phyloP scores from a whole-genome alignment of 2,329 filamentous ascomycete genomes.

The Domatiomyces globalis region DNA sequence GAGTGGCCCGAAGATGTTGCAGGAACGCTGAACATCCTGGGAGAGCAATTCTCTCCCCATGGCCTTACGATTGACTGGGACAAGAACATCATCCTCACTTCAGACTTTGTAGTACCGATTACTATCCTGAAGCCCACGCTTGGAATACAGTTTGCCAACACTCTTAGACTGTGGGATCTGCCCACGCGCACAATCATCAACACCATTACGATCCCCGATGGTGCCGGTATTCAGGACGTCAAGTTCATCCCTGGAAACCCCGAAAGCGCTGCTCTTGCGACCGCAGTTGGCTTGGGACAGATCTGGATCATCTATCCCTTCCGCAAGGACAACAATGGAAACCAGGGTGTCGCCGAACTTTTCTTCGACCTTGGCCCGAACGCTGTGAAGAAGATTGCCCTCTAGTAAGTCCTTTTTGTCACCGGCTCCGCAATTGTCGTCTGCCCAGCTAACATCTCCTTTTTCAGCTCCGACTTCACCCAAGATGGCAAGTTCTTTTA shows the following conservation, averaged over 20 bases:
- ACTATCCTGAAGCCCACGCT: constrained; percentile 45
- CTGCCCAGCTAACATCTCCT: constrained; percentile 1
- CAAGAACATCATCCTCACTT: constrained; percentile 45
- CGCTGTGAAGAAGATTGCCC: constrained; percentile 42
- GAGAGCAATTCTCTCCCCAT: constrained; percentile 47
- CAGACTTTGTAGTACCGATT: constrained; percentile 49
- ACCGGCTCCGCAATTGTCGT: background rate
- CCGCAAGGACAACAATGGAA: constrained; percentile 40
- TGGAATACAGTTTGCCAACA: constrained; percentile 42
- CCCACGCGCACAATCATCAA: constrained; percentile 40
- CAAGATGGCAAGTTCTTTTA: constrained; percentile 45
- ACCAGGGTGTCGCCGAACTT: constrained; percentile 44
- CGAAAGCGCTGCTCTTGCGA: constrained; percentile 45
- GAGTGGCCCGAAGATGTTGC: constrained; percentile 47
- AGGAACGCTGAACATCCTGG: constrained; percentile 42
- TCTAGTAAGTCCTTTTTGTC: constrained; percentile 24
- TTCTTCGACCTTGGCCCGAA: constrained; percentile 45
- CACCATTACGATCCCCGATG: constrained; percentile 47
- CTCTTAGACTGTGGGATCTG: constrained; percentile 47
- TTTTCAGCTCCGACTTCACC: constrained; percentile 39
- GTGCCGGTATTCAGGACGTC: constrained; percentile 48
- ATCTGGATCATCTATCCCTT: constrained; percentile 54
- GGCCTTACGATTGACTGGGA: constrained; percentile 45
- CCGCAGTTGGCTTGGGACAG: constrained; percentile 45
- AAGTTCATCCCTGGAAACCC: constrained; percentile 50